Conservation (phyloP, 164 flowering plant species). For the Dillenia turbinata region DNA sequence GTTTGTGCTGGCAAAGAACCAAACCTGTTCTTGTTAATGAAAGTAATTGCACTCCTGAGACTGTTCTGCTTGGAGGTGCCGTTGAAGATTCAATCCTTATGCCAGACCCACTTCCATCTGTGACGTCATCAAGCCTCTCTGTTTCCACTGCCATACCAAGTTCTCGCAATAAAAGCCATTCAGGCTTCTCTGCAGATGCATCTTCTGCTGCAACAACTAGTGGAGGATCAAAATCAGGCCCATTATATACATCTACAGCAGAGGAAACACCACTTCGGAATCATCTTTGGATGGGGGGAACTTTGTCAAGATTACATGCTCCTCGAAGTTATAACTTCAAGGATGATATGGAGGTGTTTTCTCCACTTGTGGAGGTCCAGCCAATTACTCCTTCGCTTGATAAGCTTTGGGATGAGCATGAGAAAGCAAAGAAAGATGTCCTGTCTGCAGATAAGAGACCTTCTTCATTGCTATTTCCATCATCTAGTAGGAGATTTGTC, state of each 20-base stretch:
- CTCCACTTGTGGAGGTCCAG: constrained; percentile 93
- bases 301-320: constrained; percentile 62
- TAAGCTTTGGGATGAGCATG: constrained; percentile 62
- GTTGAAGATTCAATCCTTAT: constrained; percentile 88
- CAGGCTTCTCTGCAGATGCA: constrained; percentile 36
- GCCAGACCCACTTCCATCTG: constrained; percentile 97
- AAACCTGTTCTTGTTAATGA: constrained; percentile 78
- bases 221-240: constrained; percentile 34
- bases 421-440: constrained; percentile 53
- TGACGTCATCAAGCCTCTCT: constrained; percentile 52
- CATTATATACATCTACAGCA: constrained; percentile 27
- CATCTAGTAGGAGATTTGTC: constrained; percentile 53
- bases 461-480: constrained; percentile 46
- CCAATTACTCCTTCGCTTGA: constrained; percentile 85
- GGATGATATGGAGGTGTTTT: constrained; percentile 98
- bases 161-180: constrained; percentile 44
- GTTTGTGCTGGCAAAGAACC: constrained; percentile 97
- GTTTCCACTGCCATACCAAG: constrained; percentile 31
- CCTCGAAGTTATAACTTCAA: constrained; percentile 63
- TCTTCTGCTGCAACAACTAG: constrained; percentile 35
- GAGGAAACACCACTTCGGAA: constrained; percentile 76
- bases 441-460: constrained; percentile 45
- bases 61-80: constrained; percentile 83
- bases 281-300: constrained; percentile 58
- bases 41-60: constrained; percentile 67